Evolutionary conservation across 192 early-diverging fungal species (phyloP), one percentile per base, ranked within the genome.

Genomic region (Phycomyces nitens): DNA sequence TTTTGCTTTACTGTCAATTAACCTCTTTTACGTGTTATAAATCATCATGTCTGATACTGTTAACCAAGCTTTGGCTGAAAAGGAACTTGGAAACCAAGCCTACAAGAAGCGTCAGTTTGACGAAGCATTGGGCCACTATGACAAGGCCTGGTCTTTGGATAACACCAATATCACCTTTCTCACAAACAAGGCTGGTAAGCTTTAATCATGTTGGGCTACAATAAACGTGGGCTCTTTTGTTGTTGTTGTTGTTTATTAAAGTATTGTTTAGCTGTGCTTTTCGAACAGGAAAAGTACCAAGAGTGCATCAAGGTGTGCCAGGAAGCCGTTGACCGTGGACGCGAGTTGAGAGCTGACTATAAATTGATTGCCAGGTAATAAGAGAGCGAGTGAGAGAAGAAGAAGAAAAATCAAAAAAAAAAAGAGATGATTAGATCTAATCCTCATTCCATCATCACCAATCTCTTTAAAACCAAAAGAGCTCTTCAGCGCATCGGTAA

Each of bases 61-160:
- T 74, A 73, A 80, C 23, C 86, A 90, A 75, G 91, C 82, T 24
- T 75, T 76, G 58, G 72, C 80, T 58, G 87, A 85, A 72, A 99
- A 99, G 85, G 88, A 91, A 56, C 72, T 86, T 58, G 97, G 94
- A 29, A 97, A 96, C 71, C 78, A 77, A 20, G 82, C 86, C 39
- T 99, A 99, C 83, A 99, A 99, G 81, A 87, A 92, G 69, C 85
- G 92, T 57, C 65, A 92, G 51, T 98, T 99, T 78, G 90, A 91
- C 11, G 82, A 86, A 57, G 97, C 97, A 6, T 70, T 99, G 50
- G 77, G 80, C 56, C 89, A 94, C 78, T 99, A 99, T 76, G 71
- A 80, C 76, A 90, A 89, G 79, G 97, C 97, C 18, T 95, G 82
- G 72, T 92, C 92, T 71, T 73, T 93, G 66, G 94, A 99, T 73